Percentiles rank a stretch among this genome's conserved stretches.
These are phyloP conservation scores for Citrullus mucosospermus DNA, from an alignment of 306 rosid species.

Conservation along the genomic window DNA sequence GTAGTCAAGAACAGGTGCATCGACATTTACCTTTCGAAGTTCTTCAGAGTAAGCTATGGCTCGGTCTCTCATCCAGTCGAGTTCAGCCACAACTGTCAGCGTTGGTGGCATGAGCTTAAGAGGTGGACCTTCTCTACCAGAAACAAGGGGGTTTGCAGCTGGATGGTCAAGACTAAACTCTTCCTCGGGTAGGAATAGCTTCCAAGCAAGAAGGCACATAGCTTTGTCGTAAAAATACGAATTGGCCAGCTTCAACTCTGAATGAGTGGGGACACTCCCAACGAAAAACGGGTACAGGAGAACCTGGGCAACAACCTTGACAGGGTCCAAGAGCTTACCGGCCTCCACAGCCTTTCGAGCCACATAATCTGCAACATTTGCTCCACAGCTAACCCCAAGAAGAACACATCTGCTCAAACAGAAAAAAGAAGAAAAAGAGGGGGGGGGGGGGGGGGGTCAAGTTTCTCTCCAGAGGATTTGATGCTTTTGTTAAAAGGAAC, in stretches of 20 bases:
- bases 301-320: conserved; percentile 89
- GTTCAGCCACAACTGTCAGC: conserved; percentile 85
- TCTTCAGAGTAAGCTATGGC: conserved; percentile 96
- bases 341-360: conserved; percentile 89
- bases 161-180: conserved; percentile 83
- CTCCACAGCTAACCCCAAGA: conserved; percentile 96
- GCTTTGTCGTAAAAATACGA: conserved; percentile 92
- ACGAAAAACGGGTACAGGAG: conserved; percentile 78
- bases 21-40: conserved; percentile 81
- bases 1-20: conserved; percentile 82
- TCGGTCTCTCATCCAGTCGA: conserved; percentile 95
- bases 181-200: conserved; percentile 70
- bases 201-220: conserved; percentile 92
- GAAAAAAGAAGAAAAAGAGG: not conserved
- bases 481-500: not conserved
- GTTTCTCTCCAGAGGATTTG: not conserved
- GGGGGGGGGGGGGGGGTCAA: not conserved
- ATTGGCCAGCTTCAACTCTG: conserved; percentile 87
- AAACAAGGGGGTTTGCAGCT: conserved; percentile 76
- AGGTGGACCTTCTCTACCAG: conserved; percentile 54
- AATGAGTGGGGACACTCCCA: conserved; percentile 82
- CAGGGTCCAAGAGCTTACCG: conserved; percentile 78
- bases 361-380: conserved; percentile 84
- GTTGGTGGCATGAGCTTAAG: conserved; percentile 89
- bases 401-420: conserved; percentile 73